These are phyloP conservation scores for Globisporangium alternatum DNA, from an alignment of 352 stramenopile genomes.

Conservation along the genomic window DNA sequence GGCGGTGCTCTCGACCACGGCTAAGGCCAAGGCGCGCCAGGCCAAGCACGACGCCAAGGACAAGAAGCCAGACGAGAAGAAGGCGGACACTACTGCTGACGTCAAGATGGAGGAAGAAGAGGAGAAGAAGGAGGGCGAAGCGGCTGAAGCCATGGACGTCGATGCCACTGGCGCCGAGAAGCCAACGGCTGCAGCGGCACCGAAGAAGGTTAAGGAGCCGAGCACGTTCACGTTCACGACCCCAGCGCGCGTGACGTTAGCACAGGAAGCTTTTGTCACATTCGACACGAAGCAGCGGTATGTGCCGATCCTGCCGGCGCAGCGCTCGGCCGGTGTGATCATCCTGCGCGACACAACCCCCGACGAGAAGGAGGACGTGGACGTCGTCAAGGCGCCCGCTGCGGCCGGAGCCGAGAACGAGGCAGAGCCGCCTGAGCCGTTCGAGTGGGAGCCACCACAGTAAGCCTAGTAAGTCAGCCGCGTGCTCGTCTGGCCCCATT, in stretches of 20 bases:
- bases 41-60: slow-evolving; percentile 91
- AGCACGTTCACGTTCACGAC: slow-evolving; percentile 92
- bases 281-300: slow-evolving; percentile 94
- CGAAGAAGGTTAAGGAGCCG: slow-evolving; percentile 88
- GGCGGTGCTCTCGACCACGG: slow-evolving; percentile 96
- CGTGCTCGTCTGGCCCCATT: not conserved
- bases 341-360: slow-evolving; percentile 95
- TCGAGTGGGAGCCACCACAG: slow-evolving; percentile 93
- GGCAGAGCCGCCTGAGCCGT: slow-evolving; percentile 93
- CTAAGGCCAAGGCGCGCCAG: slow-evolving; percentile 93
- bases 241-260: slow-evolving; percentile 91
- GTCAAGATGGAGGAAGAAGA: slow-evolving; percentile 52
- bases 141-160: slow-evolving; percentile 67
- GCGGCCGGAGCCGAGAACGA: slow-evolving; percentile 91
- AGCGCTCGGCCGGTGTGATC: slow-evolving; percentile 90
- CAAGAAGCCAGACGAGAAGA: slow-evolving; percentile 46
- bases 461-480: not conserved
- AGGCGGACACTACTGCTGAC: slow-evolving; percentile 24
- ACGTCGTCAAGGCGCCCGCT: slow-evolving; percentile 90
- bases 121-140: slow-evolving; percentile 48
- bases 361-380: slow-evolving; percentile 91
- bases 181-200: slow-evolving; percentile 24
- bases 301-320: slow-evolving; percentile 69
- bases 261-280: slow-evolving; percentile 89
- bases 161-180: slow-evolving; percentile 40